Evolutionary conservation across 2,329 filamentous ascomycete genomes (phyloP), one percentile per base, ranked within the genome.

Genomic region (Dothistroma pini): DNA sequence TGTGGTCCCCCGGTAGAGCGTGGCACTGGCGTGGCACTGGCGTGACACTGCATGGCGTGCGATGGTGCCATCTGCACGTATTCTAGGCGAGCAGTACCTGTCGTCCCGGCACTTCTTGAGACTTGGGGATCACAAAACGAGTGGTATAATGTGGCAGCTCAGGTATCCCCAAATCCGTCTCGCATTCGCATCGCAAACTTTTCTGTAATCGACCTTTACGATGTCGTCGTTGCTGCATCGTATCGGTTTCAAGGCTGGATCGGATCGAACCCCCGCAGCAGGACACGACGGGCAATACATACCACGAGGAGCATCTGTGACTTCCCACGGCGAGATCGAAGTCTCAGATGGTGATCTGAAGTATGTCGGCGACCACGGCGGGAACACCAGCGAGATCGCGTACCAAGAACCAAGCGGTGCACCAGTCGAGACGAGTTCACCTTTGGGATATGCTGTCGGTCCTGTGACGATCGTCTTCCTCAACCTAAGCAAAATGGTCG

Each of bases 371-470:
- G 77, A 72, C 63, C 72, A 73, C 63, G 81, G 78, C 0, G 80
- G 78, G 3, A 87, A 87, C 65, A 79, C 77, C 16, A 75, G 79
- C 4, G 72, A 77, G 53, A 73, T 77, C 1, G 80, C 81, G 0
- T 86, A 86, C 65, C 85, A 87, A 66, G 85, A 88, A 68, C 84
- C 83, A 0, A 78, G 79, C 8, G 86, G 86, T 41, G 86, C 86
- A 0, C 86, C 86, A 0, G 83, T 88, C 3, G 86, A 88, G 70
- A 74, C 73, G 1, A 68, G 78, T 2, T 87, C 84, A 0, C 85
- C 86, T 0, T 73, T 88, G 1, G 86, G 85, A 0, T 86, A 86
- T 63, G 75, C 81, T 11, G 84, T 87, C 16, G 80, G 80, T 9
- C 80, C 78, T 59, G 63, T 83, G 4, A 84, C 84, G 0, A 81